Percentiles rank a stretch among this genome's conserved stretches.
phyloP scores from a whole-genome alignment of 2,329 filamentous ascomycete species.

The Diplodia mutila region DNA sequence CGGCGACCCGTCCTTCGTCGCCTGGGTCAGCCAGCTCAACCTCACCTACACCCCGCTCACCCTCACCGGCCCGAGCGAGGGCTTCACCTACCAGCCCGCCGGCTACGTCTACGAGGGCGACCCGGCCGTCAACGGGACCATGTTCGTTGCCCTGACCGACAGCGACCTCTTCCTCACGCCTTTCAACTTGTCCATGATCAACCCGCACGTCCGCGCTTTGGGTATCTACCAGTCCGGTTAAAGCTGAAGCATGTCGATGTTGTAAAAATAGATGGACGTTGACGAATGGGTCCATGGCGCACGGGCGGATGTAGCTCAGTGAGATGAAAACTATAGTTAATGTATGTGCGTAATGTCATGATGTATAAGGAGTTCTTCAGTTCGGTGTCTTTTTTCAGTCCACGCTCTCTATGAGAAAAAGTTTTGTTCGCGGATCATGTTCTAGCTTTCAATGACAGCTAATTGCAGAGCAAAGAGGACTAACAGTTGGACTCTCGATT shows the following conservation, averaged over 20 bases:
- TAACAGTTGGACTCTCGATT: no score
- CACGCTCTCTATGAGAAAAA: no score
- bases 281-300: no score
- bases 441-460: no score
- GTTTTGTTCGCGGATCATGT: no score
- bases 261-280: not conserved
- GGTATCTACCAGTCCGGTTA: constrained; percentile 79
- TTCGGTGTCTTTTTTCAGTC: no score
- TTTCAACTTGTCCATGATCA: constrained; percentile 74
- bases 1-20: constrained; percentile 65
- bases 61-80: constrained; percentile 64
- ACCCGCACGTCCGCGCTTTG: constrained; percentile 75
- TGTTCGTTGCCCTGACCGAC: constrained; percentile 79
- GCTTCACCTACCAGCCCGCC: constrained; percentile 74
- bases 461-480: no score
- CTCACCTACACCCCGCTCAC: constrained; percentile 60
- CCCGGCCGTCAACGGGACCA: constrained; percentile 74
- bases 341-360: not conserved
- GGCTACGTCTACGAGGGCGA: constrained; percentile 69
- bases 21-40: constrained; percentile 75
- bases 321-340: not conserved
- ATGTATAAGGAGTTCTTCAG: no score
- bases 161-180: constrained; percentile 69
- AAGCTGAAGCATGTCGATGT: constrained; percentile 29
- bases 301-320: not conserved